phyloP scores from a whole-genome alignment of 1,139 yeast species.

The Kodamaea suecica region DNA sequence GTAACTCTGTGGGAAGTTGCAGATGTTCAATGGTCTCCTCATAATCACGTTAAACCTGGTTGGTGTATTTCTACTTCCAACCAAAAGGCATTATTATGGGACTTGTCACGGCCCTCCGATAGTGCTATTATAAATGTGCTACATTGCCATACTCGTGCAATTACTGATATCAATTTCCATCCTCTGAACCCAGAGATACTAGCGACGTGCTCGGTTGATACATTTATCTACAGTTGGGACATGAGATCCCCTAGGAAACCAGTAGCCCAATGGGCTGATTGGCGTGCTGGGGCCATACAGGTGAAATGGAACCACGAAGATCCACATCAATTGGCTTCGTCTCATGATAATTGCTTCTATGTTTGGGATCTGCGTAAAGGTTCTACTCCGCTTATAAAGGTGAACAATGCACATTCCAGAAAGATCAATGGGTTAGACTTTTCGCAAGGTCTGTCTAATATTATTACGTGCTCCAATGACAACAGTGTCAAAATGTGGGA shows the following conservation, averaged over 20 bases:
- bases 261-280: slow-evolving; percentile 77
- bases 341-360: slow-evolving; percentile 77
- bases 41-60: slow-evolving; percentile 69
- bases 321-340: slow-evolving; percentile 73
- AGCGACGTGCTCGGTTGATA: slow-evolving; percentile 92
- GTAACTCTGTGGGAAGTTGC: slow-evolving; percentile 98
- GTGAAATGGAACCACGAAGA: slow-evolving; percentile 88
- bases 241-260: slow-evolving; percentile 74
- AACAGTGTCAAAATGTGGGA: slow-evolving; percentile 88
- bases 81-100: slow-evolving; percentile 95
- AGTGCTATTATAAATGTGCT: slow-evolving; percentile 82
- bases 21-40: slow-evolving; percentile 97
- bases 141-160: slow-evolving; percentile 89
- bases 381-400: slow-evolving; percentile 64
- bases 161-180: slow-evolving; percentile 92
- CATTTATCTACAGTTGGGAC: slow-evolving; percentile 88
- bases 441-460: slow-evolving; percentile 53
- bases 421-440: slow-evolving; percentile 90
- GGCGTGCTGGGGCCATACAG: slow-evolving; percentile 93
- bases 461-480: slow-evolving; percentile 85
- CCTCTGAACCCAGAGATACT: slow-evolving; percentile 83
- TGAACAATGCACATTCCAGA: slow-evolving; percentile 68
- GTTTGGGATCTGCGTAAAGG: slow-evolving; percentile 90
- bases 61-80: slow-evolving; percentile 95
- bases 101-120: slow-evolving; percentile 69